phyloP scores from a whole-genome alignment of 768 basidiomycete genomes.

The Leccinum fibrillosum region DNA sequence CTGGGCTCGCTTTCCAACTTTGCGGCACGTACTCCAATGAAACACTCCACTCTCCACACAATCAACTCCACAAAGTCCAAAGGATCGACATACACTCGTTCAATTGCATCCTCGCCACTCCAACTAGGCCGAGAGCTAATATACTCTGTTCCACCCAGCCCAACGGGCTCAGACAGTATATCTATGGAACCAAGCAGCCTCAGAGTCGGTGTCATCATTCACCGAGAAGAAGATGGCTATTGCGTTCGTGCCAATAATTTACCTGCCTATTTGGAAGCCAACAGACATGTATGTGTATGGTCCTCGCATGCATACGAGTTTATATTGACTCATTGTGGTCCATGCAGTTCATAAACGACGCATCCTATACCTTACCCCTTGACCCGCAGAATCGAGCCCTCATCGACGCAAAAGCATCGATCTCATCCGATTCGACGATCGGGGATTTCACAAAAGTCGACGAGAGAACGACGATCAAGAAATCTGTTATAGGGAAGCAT shows the following conservation, averaged over 20 bases:
- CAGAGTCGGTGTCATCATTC: constrained; percentile 62
- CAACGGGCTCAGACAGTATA: constrained; percentile 38
- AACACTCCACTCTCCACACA: constrained; percentile 54
- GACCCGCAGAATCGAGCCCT: constrained; percentile 62
- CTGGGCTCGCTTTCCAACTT: constrained; percentile 44
- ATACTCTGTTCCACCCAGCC: constrained; percentile 45
- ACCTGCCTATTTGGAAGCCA: constrained; percentile 73
- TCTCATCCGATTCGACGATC: constrained; percentile 78
- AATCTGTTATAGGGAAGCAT: constrained; percentile 75
- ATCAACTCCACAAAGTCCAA: constrained; percentile 18
- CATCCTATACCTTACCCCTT: constrained; percentile 52
- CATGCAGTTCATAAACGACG: constrained; percentile 45
- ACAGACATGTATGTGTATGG: constrained; percentile 72
- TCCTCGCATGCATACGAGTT: background rate
- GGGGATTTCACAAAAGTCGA: constrained; percentile 81
- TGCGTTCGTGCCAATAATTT: constrained; percentile 76
- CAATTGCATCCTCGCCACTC: constrained; percentile 16
- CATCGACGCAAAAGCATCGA: constrained; percentile 79
- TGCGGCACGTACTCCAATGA: constrained; percentile 42
- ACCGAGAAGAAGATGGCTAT: constrained; percentile 50
- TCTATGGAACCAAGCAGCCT: constrained; percentile 42
- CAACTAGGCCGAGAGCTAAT: constrained; percentile 28
- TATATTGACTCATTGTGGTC: constrained; percentile 13
- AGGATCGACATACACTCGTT: constrained; percentile 1
- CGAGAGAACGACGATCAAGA: constrained; percentile 79